Evolutionary conservation across 257 asterid species (phyloP).

Genomic region (Jaltomata sinuosa): DNA sequence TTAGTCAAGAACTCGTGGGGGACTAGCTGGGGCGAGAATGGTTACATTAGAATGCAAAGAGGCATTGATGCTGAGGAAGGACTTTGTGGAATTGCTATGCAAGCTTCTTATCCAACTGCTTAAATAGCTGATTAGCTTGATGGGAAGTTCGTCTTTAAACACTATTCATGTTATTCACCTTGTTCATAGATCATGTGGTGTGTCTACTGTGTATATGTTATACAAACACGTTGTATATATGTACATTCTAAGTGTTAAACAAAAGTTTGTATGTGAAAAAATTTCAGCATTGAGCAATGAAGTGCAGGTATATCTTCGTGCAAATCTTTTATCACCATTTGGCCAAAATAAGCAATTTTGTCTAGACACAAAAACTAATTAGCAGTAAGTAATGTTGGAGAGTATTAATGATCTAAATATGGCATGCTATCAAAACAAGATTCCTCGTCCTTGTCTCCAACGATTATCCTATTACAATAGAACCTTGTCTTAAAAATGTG

Average conservation of each 20-base stretch:
- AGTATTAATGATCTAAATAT: rapidly evolving
- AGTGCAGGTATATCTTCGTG: background rate
- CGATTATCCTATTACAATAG: no score
- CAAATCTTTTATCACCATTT: background rate
- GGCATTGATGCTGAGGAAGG: background rate
- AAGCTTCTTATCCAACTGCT: slow-evolving; percentile 1
- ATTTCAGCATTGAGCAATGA: background rate
- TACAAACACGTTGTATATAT: background rate
- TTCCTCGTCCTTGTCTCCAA: background rate
- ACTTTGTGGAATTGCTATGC: background rate
- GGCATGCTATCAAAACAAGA: background rate
- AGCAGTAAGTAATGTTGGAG: background rate
- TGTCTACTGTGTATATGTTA: background rate
- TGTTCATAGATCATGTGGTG: background rate
- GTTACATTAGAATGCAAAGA: slow-evolving; percentile 1
- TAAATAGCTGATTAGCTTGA: background rate
- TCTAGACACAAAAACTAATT: background rate
- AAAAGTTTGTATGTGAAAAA: background rate
- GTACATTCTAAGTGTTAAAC: background rate
- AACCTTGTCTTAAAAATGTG: no score
- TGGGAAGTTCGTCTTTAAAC: background rate
- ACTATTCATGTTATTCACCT: background rate
- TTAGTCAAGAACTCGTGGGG: background rate
- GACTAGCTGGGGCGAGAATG: background rate
- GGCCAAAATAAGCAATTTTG: background rate